Evolutionary conservation across 208 protist species (phyloP).

Genomic region (Porcisia deanei): DNA sequence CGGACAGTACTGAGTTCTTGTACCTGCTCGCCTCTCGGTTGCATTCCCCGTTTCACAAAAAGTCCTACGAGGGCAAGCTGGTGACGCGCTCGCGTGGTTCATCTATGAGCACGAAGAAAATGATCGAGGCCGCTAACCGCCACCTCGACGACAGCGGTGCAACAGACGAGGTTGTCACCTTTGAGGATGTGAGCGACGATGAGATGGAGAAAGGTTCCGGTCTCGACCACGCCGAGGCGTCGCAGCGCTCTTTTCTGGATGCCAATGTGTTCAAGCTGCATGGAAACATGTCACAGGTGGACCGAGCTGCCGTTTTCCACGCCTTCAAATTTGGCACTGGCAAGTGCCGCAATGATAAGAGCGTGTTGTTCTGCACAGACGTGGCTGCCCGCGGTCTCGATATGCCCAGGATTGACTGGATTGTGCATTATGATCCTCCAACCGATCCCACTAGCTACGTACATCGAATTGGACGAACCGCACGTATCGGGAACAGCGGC

Average conservation of each 20-base stretch:
- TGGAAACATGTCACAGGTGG: constrained; percentile 94
- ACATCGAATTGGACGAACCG: constrained; percentile 96
- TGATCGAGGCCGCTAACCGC: constrained; percentile 56
- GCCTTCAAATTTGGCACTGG: constrained; percentile 72
- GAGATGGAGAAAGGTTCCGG: constrained; percentile 14
- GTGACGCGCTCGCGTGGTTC: constrained; percentile 26
- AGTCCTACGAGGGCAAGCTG: constrained; percentile 32
- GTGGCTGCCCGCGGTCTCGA: constrained; percentile 95
- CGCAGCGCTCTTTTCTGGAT: constrained; percentile 67
- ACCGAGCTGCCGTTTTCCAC: constrained; percentile 92
- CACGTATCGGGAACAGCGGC: constrained; percentile 93
- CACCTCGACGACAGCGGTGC: constrained; percentile 35
- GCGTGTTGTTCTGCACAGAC: constrained; percentile 96
- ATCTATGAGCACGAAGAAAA: constrained; percentile 47
- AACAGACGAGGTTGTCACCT: constrained; percentile 54
- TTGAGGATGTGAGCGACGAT: constrained; percentile 92
- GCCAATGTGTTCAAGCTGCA: constrained; percentile 93
- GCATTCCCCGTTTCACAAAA: constrained; percentile 59
- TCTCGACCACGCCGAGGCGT: constrained; percentile 8
- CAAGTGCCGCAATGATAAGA: constrained; percentile 51
- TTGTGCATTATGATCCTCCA: constrained; percentile 98
- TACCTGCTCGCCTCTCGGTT: constrained; percentile 92
- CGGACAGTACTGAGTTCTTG: constrained; percentile 97
- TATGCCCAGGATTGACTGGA: constrained; percentile 96
- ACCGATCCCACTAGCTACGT: constrained; percentile 94